Evolutionary conservation across 805 yeast genomes (phyloP), one percentile per base, ranked within the genome.

Genomic region (Starmerella gropengiesseri): DNA sequence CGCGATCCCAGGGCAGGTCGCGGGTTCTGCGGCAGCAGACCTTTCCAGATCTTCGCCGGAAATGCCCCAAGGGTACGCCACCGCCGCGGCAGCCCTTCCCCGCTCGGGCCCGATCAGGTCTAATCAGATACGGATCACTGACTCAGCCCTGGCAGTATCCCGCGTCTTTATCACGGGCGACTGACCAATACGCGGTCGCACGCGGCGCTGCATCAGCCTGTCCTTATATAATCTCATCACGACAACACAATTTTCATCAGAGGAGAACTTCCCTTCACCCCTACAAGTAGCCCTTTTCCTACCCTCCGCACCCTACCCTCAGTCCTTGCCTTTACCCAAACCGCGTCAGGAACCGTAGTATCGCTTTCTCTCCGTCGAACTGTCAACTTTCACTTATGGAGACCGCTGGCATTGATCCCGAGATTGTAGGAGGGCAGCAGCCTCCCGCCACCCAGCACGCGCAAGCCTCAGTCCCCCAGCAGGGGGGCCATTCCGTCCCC

Each of bases 401-500:
- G 37, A 56, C 53, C 8, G 45, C 55, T 12, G 56, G 57, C 30
- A 58, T 58, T 31, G 62, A 58, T 43, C 62, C 62, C 18, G 61
- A 55, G 40, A 58, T 58, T 39, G 60, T 58, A 14, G 51, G 57
- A 36, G 58, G 53, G 44, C 60, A 56, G 41, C 54, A 48, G 37
- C 43, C 50, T 37, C 47, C 42, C 36, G 23, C 38, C 41, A 37
- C 37, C 16, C 30, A 40, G 14, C 49, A 44, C 41, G 22, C 44
- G 34, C 50, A 38, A 39, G 34, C 46, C 21, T 28, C 43, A 22
- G 41, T 43, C 27, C 43, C 47, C 27, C 55, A 49, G 46, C 50
- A 47, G 40, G 38, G 20, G 30, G 43, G 42, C 41, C 51, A 43
- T 22, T 40, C 46, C 40, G 45, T 37, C 27, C 12, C 44, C n/a